These are phyloP conservation scores for Annulohypoxylon truncatum DNA, from an alignment of 2,329 filamentous ascomycete genomes.

Conservation along the genomic window DNA sequence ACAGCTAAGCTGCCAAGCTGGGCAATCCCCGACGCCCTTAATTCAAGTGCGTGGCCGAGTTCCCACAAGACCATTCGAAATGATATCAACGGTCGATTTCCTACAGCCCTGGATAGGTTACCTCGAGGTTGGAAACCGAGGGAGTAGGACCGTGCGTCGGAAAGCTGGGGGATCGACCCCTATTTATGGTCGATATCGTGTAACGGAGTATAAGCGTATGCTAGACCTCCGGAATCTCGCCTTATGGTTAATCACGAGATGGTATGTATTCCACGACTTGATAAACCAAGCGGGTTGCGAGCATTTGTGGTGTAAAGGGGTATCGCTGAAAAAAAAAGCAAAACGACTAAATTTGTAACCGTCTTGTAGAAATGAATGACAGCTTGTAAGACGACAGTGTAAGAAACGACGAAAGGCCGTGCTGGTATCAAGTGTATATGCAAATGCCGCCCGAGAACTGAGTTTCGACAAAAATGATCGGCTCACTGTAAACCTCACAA, in stretches of 20 bases:
- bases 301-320: conserved; percentile 35
- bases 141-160: neutral
- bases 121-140: neutral
- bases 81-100: conserved; percentile 2
- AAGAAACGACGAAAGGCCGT: conserved; percentile 28
- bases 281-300: conserved; percentile 27
- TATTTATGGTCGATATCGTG: conserved; percentile 17
- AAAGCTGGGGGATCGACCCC: conserved; percentile 1
- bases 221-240: conserved; percentile 4
- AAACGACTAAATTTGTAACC: conserved; percentile 22
- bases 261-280: conserved; percentile 21
- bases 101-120: neutral
- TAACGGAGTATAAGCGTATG: conserved; percentile 8
- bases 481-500: conserved; percentile 21
- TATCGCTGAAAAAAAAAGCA: conserved; percentile 26
- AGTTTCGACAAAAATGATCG: conserved; percentile 28
- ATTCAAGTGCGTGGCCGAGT: conserved; percentile 12
- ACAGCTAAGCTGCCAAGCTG: conserved; percentile 18
- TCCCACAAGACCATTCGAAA: conserved; percentile 1
- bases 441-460: conserved; percentile 38
- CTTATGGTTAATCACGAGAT: conserved; percentile 16
- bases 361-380: conserved; percentile 29
- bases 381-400: conserved; percentile 20
- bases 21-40: conserved; percentile 1
- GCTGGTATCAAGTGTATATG: conserved; percentile 44